phyloP scores from a whole-genome alignment of 2,329 filamentous ascomycete genomes.

The Penicillium sumatraense region DNA sequence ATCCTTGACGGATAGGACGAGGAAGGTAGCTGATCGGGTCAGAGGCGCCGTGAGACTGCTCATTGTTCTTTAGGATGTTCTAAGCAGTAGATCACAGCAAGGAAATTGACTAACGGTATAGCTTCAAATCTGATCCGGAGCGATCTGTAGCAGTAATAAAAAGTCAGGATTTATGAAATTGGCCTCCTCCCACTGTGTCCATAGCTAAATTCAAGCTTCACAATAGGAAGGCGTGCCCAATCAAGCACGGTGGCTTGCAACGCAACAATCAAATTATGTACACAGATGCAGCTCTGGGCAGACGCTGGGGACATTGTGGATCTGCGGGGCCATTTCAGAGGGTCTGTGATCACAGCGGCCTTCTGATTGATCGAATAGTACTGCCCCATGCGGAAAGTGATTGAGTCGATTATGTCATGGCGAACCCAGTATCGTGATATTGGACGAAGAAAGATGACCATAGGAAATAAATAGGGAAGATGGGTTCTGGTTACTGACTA shows the following conservation, averaged over 20 bases:
- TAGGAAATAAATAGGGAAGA: not conserved
- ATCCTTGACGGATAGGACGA: slow-evolving; percentile 1
- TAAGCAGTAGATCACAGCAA: not conserved
- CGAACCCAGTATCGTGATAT: not conserved
- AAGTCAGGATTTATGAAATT: not conserved
- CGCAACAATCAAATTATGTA: not conserved
- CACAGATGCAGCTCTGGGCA: not conserved
- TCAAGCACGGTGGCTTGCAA: not conserved
- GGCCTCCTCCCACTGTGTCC: not conserved
- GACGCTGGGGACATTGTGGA: not conserved
- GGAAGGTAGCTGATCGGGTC: slow-evolving; percentile 4
- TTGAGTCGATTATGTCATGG: not conserved
- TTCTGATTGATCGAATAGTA: not conserved
- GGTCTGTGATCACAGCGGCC: not conserved
- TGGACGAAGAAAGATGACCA: not conserved
- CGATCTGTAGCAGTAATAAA: not conserved
- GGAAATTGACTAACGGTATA: not conserved
- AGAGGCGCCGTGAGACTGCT: not conserved
- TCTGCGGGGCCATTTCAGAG: not conserved
- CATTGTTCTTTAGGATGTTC: not conserved
- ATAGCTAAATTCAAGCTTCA: not conserved
- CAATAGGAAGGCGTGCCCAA: not conserved
- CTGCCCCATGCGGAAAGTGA: not conserved
- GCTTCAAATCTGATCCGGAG: not conserved
- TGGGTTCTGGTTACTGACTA: not conserved